Percentiles rank a stretch among this genome's conserved stretches.
phyloP scores from a whole-genome alignment of 2,329 filamentous ascomycete genomes.

The Rutstroemia sp. region DNA sequence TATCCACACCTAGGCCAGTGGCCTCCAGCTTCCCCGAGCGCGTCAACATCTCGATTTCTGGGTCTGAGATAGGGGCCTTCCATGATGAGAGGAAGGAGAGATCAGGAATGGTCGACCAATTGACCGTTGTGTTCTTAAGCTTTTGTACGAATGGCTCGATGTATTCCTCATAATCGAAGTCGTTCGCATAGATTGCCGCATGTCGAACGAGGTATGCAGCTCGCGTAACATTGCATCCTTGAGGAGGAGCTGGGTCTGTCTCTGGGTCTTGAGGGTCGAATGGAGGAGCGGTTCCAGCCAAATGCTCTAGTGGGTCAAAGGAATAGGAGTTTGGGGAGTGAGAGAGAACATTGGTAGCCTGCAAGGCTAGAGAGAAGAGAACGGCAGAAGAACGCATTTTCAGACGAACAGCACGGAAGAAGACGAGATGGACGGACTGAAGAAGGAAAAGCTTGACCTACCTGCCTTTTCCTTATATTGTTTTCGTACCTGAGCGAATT shows the following conservation, averaged over 20 bases:
- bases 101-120: constrained; percentile 35
- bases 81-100: constrained; percentile 24
- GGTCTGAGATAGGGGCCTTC: constrained; percentile 22
- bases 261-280: constrained; percentile 40
- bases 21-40: constrained; percentile 22
- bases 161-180: constrained; percentile 44
- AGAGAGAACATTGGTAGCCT: not conserved
- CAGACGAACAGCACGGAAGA: not conserved
- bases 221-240: constrained; percentile 43
- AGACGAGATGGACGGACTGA: not conserved
- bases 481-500: not conserved
- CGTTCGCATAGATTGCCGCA: constrained; percentile 44
- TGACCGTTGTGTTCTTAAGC: constrained; percentile 37
- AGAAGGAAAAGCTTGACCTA: not conserved
- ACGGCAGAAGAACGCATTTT: constrained; percentile 1
- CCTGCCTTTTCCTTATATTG: constrained; percentile 2
- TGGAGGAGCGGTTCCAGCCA: constrained; percentile 43
- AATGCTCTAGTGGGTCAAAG: constrained; percentile 41
- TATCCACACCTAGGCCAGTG: constrained; percentile 23
- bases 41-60: constrained; percentile 24
- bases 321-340: constrained; percentile 7
- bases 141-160: constrained; percentile 44
- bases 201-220: constrained; percentile 43
- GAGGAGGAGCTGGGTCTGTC: constrained; percentile 39
- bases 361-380: constrained; percentile 1